Evolutionary conservation across 2,329 filamentous ascomycete genomes (phyloP), one percentile per base, ranked within the genome.

Genomic region (Claviceps quebecensis): DNA sequence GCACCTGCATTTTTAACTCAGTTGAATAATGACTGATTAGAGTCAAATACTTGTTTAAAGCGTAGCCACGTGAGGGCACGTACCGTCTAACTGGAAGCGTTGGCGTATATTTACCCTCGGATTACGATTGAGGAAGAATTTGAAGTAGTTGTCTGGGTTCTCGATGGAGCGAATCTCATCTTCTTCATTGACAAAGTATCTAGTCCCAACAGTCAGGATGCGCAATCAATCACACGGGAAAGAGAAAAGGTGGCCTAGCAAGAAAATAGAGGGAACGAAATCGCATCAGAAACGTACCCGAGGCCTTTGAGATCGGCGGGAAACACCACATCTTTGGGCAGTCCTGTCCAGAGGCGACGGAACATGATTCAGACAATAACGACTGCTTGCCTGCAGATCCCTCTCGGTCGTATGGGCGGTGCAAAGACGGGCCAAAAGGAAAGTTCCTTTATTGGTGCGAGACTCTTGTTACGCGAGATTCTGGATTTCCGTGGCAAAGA

Each of bases 91-190:
- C 40, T 81, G 74, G 56, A 85, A 85, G 17, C 83, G 77, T 59
- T 88, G 87, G 19, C 84, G 73, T 41, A 84, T 76, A 64, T 95
- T 95, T 67, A 84, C 76, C 39, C 88, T 81, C n/a, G 78, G 72
- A 65, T 88, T 89, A 58, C 79, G 81, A 63, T 78, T 84, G 50
- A 86, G 66, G 63, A 81, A 83, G 72, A 77, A 95, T 58, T 86
- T 77, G 71, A 87, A 95, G 61, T 82, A 83, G 56, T 76, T 72
- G 29, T 83, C 74, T 0, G 84, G 81, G 38, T 87, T 70, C 22
- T 76, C 70, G 51, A 86, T 83, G 54, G 74, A 81, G 47, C 86
- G 81, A 55, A 95, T 77, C 60, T 91, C 80, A 57, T 91, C 87
- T 0, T 81, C 67, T 0, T 82, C 74, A 58, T 87, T 89, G 67